Evolutionary conservation across 2,329 filamentous ascomycete species (phyloP).

Genomic region (Celoporthe dispersa): DNA sequence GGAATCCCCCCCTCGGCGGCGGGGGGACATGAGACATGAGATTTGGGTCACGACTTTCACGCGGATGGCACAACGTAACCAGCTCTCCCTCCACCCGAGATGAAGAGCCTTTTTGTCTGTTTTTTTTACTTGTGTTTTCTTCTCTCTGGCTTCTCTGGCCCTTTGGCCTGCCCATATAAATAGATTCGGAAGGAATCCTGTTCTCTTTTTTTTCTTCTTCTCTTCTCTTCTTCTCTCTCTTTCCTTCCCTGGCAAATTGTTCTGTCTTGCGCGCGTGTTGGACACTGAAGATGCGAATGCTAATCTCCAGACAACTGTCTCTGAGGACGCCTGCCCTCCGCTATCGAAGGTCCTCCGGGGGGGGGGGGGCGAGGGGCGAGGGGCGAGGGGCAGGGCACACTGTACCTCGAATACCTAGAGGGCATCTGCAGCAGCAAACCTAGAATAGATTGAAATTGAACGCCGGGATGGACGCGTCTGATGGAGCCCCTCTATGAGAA

Average conservation of each 20-base stretch:
- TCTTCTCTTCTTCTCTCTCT: too few relatives aligned
- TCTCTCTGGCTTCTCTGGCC: neutral
- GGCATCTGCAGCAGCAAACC: too few relatives aligned
- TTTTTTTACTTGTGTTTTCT: neutral
- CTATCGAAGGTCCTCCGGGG: too few relatives aligned
- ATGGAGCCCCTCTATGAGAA: neutral
- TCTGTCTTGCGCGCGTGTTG: neutral
- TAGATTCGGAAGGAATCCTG: neutral
- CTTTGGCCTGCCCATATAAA: neutral
- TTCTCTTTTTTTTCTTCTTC: neutral
- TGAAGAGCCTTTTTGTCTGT: neutral
- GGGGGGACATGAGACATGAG: neutral
- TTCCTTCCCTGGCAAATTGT: neutral
- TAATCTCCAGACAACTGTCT: neutral
- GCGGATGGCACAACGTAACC: neutral
- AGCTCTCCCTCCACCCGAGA: neutral
- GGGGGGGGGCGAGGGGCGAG: too few relatives aligned
- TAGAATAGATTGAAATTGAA: too few relatives aligned
- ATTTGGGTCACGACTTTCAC: neutral
- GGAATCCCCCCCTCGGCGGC: too few relatives aligned
- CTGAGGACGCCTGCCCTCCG: neutral
- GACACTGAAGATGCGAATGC: neutral
- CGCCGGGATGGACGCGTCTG: neutral
- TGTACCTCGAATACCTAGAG: neutral
- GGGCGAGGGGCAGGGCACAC: too few relatives aligned